phyloP scores from a whole-genome alignment of 257 asterid genomes.

The Capsicum baccatum region DNA sequence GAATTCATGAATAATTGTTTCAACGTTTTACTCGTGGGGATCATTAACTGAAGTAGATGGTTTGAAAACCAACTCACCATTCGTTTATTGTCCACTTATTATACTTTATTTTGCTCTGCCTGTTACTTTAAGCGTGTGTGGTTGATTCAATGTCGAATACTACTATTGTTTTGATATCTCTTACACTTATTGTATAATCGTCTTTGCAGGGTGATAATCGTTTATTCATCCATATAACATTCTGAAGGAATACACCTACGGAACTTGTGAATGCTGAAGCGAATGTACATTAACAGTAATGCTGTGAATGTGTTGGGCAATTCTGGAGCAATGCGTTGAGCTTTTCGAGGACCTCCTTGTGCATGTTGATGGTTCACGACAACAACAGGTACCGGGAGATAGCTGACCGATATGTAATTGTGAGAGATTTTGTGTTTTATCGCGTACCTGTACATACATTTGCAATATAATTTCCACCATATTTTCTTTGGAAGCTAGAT shows the following conservation, averaged over 20 bases:
- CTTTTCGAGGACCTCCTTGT: not conserved
- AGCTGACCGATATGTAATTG: not conserved
- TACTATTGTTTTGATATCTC: not conserved
- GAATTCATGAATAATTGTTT: not conserved
- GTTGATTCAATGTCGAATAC: not conserved
- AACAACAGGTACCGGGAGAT: not conserved
- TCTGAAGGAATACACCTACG: not conserved
- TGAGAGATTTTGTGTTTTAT: not conserved
- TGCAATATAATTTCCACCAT: not conserved
- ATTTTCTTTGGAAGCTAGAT: not conserved
- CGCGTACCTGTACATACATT: not conserved
- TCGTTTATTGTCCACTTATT: not conserved
- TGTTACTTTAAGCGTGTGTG: not conserved
- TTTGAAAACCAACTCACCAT: not conserved
- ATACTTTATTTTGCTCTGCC: not conserved
- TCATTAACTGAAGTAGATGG: not conserved
- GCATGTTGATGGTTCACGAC: not conserved
- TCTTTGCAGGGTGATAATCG: not conserved
- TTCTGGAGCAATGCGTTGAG: not conserved
- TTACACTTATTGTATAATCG: not conserved
- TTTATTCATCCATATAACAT: not conserved
- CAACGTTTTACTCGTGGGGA: not conserved
- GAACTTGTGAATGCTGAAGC: not conserved
- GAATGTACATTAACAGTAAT: not conserved
- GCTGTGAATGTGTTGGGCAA: constrained; percentile 2